Conservation (phyloP, 2,329 filamentous ascomycete genomes). For the Coniochaeta pulveracea region DNA sequence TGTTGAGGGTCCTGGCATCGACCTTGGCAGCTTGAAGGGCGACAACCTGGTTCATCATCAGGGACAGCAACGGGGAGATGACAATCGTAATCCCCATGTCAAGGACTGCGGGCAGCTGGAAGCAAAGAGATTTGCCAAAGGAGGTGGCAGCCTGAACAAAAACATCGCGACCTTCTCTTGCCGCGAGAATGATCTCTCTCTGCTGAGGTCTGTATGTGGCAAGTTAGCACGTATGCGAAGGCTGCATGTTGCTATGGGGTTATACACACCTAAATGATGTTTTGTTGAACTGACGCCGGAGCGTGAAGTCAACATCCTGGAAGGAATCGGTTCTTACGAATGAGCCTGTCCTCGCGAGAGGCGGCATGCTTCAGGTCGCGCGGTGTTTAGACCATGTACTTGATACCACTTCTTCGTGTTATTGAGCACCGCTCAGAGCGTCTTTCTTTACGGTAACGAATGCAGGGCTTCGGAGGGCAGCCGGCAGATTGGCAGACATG, state of each 20-base stretch:
- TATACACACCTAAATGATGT: conserved; percentile 46
- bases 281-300: conserved; percentile 65
- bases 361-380: no score
- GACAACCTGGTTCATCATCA: conserved; percentile 76
- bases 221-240: not conserved
- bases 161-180: conserved; percentile 75
- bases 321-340: conserved; percentile 35
- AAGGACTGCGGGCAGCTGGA: conserved; percentile 81
- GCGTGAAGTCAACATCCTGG: conserved; percentile 62
- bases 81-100: conserved; percentile 86
- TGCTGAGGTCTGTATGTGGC: conserved; percentile 55
- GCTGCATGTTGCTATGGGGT: not conserved
- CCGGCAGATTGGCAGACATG: no score
- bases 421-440: no score
- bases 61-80: conserved; percentile 63
- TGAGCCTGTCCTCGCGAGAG: no score
- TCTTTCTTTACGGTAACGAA: no score
- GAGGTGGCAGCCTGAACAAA: conserved; percentile 86
- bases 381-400: no score
- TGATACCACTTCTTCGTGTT: no score
- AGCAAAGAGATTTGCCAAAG: conserved; percentile 90
- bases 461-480: no score
- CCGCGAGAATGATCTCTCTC: conserved; percentile 75
- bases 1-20: conserved; percentile 77
- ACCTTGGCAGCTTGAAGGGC: conserved; percentile 65